Conservation (phyloP, 768 basidiomycete species). For the Piloderma croceum region DNA sequence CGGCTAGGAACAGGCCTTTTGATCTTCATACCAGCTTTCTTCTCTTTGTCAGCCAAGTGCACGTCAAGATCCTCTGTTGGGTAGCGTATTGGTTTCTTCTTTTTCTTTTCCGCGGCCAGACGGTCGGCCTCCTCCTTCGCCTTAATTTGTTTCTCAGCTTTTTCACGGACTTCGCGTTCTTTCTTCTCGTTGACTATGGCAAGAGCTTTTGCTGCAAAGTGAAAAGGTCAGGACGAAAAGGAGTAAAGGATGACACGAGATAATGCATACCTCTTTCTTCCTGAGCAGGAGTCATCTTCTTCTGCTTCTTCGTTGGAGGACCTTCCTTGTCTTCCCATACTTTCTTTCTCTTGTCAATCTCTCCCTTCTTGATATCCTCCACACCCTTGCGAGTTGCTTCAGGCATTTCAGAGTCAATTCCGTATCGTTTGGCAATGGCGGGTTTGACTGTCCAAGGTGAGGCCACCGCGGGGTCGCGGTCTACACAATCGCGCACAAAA, state of each 20-base stretch:
- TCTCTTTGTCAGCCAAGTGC: slow-evolving; percentile 73
- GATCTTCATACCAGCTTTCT: slow-evolving; percentile 67
- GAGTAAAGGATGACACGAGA: slow-evolving; percentile 1
- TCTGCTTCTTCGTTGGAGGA: slow-evolving; percentile 75
- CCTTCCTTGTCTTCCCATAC: slow-evolving; percentile 86
- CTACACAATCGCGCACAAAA: slow-evolving; percentile 93
- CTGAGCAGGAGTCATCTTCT: slow-evolving; percentile 66
- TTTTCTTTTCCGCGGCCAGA: slow-evolving; percentile 72
- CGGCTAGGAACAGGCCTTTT: slow-evolving; percentile 63
- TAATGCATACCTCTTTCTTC: slow-evolving; percentile 61
- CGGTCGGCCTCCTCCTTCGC: slow-evolving; percentile 69
- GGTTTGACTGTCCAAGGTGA: slow-evolving; percentile 96
- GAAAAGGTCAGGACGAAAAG: slow-evolving; percentile 3
- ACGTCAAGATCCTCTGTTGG: slow-evolving; percentile 92
- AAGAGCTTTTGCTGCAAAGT: slow-evolving; percentile 22
- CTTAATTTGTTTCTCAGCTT: slow-evolving; percentile 57
- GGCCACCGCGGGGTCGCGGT: slow-evolving; percentile 85
- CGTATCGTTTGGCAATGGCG: slow-evolving; percentile 76
- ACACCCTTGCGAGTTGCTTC: slow-evolving; percentile 78
- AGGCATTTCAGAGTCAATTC: slow-evolving; percentile 80
- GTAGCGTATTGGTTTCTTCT: slow-evolving; percentile 87
- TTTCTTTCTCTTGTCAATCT: slow-evolving; percentile 91
- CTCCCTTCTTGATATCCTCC: slow-evolving; percentile 74
- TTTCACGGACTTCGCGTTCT: slow-evolving; percentile 66
- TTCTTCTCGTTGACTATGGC: slow-evolving; percentile 49